Base-by-base conservation (phyloP, 2,329 filamentous ascomycete species). In the Paramyrothecium roridum region DNA sequence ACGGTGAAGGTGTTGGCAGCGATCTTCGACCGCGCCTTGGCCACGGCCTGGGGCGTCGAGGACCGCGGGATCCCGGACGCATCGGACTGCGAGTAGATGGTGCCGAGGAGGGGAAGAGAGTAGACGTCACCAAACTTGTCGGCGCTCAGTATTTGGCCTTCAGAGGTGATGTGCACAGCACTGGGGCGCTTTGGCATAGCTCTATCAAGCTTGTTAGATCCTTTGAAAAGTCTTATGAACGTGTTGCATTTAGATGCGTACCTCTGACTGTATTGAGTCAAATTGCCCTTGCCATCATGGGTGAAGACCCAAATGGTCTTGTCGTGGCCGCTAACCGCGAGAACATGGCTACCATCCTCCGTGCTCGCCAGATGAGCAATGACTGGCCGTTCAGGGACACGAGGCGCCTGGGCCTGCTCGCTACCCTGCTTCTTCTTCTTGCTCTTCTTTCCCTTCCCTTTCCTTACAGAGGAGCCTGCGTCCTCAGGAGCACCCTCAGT, bases 91-190 rank as follows among this genome's bases (percentile, higher is more conserved):
- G 37, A 43, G 37, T 43, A 43, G 13, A 43, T 3, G 61, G 65
- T 37, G 61, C 65, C 50, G 56, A 67, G 52, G 52, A 98, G 78
- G 16, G 95, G 93, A 8, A 99, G 74, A 12, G 90, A 84, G 73
- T 96, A 98, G 57, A 97, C 93, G 70, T 99, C 95, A 61, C 95
- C 95, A 67, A 98, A 98, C 72, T 99, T 99, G 77, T 99, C 95
- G 52, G 86, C 93, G 58, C 85, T 86, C 56, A 98, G 74, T 59
- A 99, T 90, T 10, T 86, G 89, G 47, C 80, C 79, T 67, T 93
- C 87, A 43, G 83, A 76, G 8, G 88, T 85, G 52, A 97, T 73
- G 52, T 81, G 76, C 56, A 98, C 77, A 37, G 89, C 86, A 67
- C 88, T 93, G 13, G 93, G 91, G 37, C 92, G 86, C 76, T 97